Percentiles rank a stretch among this genome's conserved stretches.
phyloP scores from a whole-genome alignment of 257 asterid species.

The Jasminum sambac region DNA sequence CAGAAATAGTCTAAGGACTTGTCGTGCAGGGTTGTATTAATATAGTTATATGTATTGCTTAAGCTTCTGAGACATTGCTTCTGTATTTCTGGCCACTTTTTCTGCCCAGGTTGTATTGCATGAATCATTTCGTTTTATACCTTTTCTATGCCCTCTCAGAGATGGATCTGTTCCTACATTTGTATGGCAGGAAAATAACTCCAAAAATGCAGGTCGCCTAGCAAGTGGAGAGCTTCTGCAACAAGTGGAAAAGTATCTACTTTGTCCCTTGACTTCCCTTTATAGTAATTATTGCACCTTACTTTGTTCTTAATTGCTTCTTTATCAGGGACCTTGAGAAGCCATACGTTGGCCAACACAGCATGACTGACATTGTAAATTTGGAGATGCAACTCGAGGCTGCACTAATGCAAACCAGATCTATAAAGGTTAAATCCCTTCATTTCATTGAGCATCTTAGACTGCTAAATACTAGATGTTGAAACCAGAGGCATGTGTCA shows the following conservation, averaged over 20 bases:
- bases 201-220: slow-evolving; percentile 29
- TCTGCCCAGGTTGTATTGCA: not conserved
- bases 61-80: not conserved
- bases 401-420: slow-evolving; percentile 50
- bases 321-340: slow-evolving; percentile 41
- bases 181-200: slow-evolving; percentile 32
- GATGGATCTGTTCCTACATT: not conserved
- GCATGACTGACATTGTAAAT: slow-evolving; percentile 40
- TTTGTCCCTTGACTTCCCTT: slow-evolving; percentile 16
- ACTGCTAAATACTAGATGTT: not conserved
- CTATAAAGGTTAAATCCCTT: slow-evolving; percentile 36
- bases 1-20: not conserved
- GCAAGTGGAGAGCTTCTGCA: slow-evolving; percentile 46
- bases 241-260: slow-evolving; percentile 47
- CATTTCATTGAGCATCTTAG: not conserved
- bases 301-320: not conserved
- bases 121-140: not conserved
- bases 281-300: not conserved
- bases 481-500: not conserved
- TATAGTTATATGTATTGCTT: not conserved
- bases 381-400: slow-evolving; percentile 50
- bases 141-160: not conserved
- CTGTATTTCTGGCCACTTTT: not conserved
- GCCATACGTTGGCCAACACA: slow-evolving; percentile 36
- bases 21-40: not conserved